Base-by-base conservation (phyloP, 2,329 filamentous ascomycete genomes). In the Xylaria sp. region DNA sequence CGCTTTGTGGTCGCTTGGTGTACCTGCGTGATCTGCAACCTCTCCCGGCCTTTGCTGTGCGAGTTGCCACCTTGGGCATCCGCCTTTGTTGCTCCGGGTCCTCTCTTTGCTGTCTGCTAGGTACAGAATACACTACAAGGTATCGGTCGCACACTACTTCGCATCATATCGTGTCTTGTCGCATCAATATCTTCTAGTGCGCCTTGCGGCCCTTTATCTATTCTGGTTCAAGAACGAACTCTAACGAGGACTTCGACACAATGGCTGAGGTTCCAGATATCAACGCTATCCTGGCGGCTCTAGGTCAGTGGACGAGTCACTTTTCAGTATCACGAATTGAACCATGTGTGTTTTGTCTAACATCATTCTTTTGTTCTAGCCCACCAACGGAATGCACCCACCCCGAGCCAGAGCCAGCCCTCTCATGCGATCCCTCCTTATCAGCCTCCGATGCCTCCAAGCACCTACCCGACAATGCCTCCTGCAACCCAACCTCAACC, bases 261-360 rank as follows among this genome's bases (percentile, higher is more conserved):
- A 82, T 82, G 81, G 78, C 80, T 48, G 80, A 82, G 55, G 73
- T 79, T 53, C 78, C 79, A 53, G 80, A 79, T 64, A 83, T 83
- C 65, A 79, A 84, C 74, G 83, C 82, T 69, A 84, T 85, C 67
- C 78, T 85, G 71, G 83, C 83, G 65, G 83, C 83, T 69, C 79
- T 85, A 64, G 83, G 83, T 85, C 81, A 75, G 82, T 76, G 64
- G 65, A 61, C 56, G 2, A 60, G 55, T 56, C 48, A 5, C 21
- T 36, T 59, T 53, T 42, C 39, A 21, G 17, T 21, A 36, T 32
- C 36, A 24, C 47, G 36, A 9, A 55, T 54, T 32, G 60, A 34
- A 47, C 45, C n/a, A 8, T 30, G 36, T 67, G 32, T 62, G 42
- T n/a, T 12, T 55, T 67, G 39, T 71, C 74, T 75, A 68, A 76